Evolutionary conservation across 2,329 filamentous ascomycete species (phyloP).

Genomic region (Phialophora expanda): DNA sequence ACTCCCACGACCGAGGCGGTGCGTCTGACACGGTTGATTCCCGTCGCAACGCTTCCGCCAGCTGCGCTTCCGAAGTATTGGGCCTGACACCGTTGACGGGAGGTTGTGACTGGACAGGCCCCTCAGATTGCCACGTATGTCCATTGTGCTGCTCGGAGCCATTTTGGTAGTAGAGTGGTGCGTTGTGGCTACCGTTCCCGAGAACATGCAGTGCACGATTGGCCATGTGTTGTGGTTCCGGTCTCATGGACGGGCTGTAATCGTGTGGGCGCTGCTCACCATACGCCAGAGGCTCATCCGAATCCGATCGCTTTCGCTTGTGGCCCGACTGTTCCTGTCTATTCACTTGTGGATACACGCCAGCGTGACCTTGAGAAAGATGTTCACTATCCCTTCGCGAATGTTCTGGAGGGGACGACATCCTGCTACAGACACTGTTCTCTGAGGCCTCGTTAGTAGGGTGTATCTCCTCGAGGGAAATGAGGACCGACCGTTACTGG

Average conservation of each 20-base stretch:
- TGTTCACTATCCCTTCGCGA: constrained; percentile 18
- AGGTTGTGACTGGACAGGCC: constrained; percentile 12
- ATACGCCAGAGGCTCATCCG: constrained; percentile 12
- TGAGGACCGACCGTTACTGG: constrained; percentile 25
- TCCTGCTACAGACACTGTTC: constrained; percentile 23
- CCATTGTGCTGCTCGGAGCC: constrained; percentile 21
- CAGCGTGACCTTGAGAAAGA: constrained; percentile 4
- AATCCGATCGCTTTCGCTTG: constrained; percentile 29
- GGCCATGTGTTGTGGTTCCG: constrained; percentile 36
- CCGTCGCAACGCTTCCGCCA: constrained; percentile 59
- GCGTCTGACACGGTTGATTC: constrained; percentile 53
- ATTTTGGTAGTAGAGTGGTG: constrained; percentile 26
- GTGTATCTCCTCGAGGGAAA: background rate
- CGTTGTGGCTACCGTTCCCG: constrained; percentile 26
- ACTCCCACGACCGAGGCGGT: constrained; percentile 44
- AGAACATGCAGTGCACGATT: constrained; percentile 37
- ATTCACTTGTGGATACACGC: constrained; percentile 14
- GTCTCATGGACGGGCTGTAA: constrained; percentile 21
- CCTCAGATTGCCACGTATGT: constrained; percentile 29
- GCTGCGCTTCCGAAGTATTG: constrained; percentile 56
- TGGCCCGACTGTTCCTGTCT: constrained; percentile 17
- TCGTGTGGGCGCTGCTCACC: constrained; percentile 23
- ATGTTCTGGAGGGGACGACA: constrained; percentile 25
- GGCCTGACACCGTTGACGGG: constrained; percentile 43
- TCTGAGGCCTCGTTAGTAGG: constrained; percentile 24